These are phyloP conservation scores for Serendipita sp. DNA, from an alignment of 768 basidiomycete genomes.

Conservation along the genomic window DNA sequence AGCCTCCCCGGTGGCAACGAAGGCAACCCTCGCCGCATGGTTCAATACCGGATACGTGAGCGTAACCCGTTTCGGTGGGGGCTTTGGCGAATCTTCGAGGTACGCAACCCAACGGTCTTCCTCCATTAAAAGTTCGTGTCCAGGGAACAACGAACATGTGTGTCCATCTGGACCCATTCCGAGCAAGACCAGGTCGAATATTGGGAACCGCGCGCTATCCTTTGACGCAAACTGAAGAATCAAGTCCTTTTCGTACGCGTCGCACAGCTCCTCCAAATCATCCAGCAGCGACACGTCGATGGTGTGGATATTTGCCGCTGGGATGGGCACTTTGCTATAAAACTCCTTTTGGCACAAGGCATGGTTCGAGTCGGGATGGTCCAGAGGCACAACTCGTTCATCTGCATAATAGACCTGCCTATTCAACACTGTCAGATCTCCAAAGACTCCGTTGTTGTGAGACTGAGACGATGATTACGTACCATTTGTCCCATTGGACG, in stretches of 20 bases:
- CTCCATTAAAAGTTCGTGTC: constrained; percentile 62
- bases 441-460: not conserved
- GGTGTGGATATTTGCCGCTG: constrained; percentile 58
- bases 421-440: constrained; percentile 5
- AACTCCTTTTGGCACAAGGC: constrained; percentile 52
- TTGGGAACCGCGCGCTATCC: constrained; percentile 88
- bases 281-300: constrained; percentile 54
- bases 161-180: constrained; percentile 98
- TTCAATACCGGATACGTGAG: constrained; percentile 86
- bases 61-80: constrained; percentile 78
- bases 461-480: constrained; percentile 15
- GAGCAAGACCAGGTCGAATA: constrained; percentile 93
- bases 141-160: constrained; percentile 93
- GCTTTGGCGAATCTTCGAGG: constrained; percentile 88
- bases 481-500: constrained; percentile 94
- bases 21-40: constrained; percentile 73
- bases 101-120: constrained; percentile 89
- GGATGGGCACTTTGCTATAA: constrained; percentile 73
- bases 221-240: constrained; percentile 83
- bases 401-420: constrained; percentile 99
- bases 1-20: constrained; percentile 70
- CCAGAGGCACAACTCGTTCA: constrained; percentile 86
- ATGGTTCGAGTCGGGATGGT: constrained; percentile 90
- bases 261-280: constrained; percentile 66
- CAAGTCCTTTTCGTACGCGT: constrained; percentile 69